Evolutionary conservation across 495 filamentous ascomycete species (phyloP).

Genomic region (Penicillium robsamsonii): DNA sequence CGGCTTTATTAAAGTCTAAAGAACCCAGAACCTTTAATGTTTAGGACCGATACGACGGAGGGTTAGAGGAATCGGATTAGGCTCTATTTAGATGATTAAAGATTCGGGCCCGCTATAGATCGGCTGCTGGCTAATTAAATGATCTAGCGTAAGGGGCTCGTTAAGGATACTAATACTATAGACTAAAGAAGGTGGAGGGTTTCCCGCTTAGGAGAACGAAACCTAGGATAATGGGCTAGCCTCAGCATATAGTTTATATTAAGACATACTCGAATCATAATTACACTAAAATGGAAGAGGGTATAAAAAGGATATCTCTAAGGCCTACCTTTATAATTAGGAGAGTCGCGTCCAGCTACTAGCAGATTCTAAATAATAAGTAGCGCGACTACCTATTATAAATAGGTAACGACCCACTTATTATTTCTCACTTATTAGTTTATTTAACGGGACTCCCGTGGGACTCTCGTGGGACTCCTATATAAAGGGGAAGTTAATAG

Average conservation of each 20-base stretch:
- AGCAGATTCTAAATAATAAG: too few relatives aligned
- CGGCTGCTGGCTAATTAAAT: too few relatives aligned
- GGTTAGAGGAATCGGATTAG: not conserved
- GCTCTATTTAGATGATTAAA: not conserved
- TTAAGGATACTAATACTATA: not conserved
- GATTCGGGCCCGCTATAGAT: not conserved
- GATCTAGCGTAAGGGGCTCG: not conserved
- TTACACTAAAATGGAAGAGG: not conserved
- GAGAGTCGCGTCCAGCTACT: too few relatives aligned
- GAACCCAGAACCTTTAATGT: not conserved
- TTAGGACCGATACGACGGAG: not conserved
- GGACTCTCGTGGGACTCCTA: not conserved
- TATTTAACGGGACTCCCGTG: not conserved
- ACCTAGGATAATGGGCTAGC: not conserved
- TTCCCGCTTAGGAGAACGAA: not conserved
- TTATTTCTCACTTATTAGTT: not conserved
- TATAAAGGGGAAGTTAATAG: not conserved
- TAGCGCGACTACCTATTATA: too few relatives aligned
- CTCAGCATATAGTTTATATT: not conserved
- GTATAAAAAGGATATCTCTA: too few relatives aligned
- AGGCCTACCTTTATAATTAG: too few relatives aligned
- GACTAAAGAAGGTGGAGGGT: not conserved
- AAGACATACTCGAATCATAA: not conserved
- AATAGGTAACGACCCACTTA: too few relatives aligned
- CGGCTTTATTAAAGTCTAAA: not conserved